These are phyloP conservation scores for Lactifluus rugatus DNA, from an alignment of 768 basidiomycete species.

Conservation along the genomic window DNA sequence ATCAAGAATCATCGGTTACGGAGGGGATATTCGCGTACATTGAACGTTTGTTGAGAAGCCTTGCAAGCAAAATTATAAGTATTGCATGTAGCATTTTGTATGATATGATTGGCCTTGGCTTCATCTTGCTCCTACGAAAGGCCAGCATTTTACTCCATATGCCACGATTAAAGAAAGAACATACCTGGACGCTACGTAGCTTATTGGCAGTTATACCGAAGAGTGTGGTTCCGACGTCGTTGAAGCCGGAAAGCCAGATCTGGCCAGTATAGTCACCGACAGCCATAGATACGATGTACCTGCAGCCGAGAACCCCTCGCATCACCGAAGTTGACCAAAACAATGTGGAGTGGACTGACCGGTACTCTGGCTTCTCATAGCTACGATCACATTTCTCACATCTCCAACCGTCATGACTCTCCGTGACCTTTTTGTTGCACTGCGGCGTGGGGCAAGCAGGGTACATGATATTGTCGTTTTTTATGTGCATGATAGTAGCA, in stretches of 20 bases:
- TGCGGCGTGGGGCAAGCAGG: constrained; percentile 73
- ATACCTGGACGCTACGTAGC: constrained; percentile 59
- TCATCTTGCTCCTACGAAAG: constrained; percentile 48
- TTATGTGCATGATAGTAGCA: constrained; percentile 85
- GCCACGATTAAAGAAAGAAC: background rate
- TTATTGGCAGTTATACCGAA: constrained; percentile 77
- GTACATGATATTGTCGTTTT: constrained; percentile 71
- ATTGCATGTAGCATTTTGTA: constrained; percentile 57
- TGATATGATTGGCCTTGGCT: constrained; percentile 41
- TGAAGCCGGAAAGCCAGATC: constrained; percentile 91
- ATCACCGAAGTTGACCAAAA: background rate
- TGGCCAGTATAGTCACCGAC: constrained; percentile 86
- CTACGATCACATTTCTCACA: constrained; percentile 88
- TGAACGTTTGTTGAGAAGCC: constrained; percentile 80
- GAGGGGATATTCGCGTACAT: constrained; percentile 45
- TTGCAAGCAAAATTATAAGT: constrained; percentile 77
- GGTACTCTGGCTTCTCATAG: constrained; percentile 62
- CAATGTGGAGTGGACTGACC: constrained; percentile 40
- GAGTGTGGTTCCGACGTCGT: constrained; percentile 73
- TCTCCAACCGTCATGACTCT: constrained; percentile 61
- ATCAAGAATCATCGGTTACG: background rate
- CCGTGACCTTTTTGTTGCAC: constrained; percentile 86
- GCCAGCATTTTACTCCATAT: background rate
- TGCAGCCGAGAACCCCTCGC: constrained; percentile 24
- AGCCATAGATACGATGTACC: constrained; percentile 77